Base-by-base conservation (phyloP, 495 filamentous ascomycete species). In the Ascodesmis nigricans region DNA sequence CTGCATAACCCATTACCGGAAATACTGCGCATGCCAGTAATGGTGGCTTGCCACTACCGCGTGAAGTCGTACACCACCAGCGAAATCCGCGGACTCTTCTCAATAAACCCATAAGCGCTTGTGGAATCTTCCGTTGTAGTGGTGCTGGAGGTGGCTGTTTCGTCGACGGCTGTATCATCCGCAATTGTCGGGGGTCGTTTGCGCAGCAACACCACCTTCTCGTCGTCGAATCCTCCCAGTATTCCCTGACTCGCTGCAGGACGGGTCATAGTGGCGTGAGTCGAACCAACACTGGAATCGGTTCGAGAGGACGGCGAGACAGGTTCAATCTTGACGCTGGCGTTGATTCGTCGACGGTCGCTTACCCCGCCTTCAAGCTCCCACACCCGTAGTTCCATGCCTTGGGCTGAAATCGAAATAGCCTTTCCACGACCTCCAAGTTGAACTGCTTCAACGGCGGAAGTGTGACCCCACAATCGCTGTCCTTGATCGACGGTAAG, bases 141-240 rank as follows among this genome's bases (percentile, higher is more conserved):
- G n/a, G n/a, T n/a, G n/a, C n/a, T n/a, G n/a, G n/a, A n/a, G n/a
- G n/a, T n/a, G n/a, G n/a, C n/a, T n/a, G n/a, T n/a, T n/a, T n/a
- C n/a, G n/a, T n/a, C n/a, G n/a, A n/a, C n/a, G n/a, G n/a, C n/a
- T n/a, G n/a, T n/a, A n/a, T n/a, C n/a, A n/a, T n/a, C n/a, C n/a
- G n/a, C n/a, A n/a, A n/a, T n/a, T n/a, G n/a, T n/a, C n/a, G n/a
- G n/a, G n/a, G n/a, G n/a, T n/a, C n/a, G n/a, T n/a, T n/a, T n/a
- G n/a, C n/a, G 72, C 29, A 91, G 59, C 30, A 93, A 65, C 38
- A 93, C 71, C 6, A 97, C 78, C 53, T 78, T 74, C 55, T 93
- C 80, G 22, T 93, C 87, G 49, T 95, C 80, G 53, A 93, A 97
- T 2, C 80, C 80, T 84, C 67, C 68, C 73, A 91, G 24, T 72